phyloP scores from a whole-genome alignment of 176 grass and related monocot species.

The Aegilops umbellulata region DNA sequence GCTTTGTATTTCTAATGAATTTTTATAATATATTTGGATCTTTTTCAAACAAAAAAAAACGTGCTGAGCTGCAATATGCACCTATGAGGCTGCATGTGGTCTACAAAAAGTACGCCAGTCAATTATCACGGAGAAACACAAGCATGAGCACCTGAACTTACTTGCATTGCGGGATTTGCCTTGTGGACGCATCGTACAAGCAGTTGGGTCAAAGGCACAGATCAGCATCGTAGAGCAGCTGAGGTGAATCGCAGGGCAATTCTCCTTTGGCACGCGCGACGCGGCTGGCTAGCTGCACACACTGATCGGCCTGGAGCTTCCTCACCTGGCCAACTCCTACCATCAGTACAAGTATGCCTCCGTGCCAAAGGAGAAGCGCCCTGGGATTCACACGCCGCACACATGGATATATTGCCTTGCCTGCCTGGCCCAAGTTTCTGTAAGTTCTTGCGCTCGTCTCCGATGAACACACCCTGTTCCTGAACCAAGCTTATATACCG shows the following conservation, averaged over 20 bases:
- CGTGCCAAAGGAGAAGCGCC: constrained; percentile 56
- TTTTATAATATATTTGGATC: too few relatives aligned
- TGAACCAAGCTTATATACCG: constrained; percentile 42
- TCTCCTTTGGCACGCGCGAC: constrained; percentile 58
- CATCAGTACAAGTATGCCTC: background rate
- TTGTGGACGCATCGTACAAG: background rate
- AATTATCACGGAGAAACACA: background rate
- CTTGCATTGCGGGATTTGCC: background rate
- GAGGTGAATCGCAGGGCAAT: constrained; percentile 57
- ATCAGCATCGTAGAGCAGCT: background rate
- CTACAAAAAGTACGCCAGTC: background rate
- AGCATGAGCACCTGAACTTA: background rate
- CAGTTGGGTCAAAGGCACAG: background rate
- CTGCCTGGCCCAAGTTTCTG: background rate
- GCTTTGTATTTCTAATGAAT: too few relatives aligned
- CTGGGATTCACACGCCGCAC: constrained; percentile 45
- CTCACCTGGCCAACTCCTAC: background rate
- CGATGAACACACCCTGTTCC: background rate
- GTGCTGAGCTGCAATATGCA: background rate
- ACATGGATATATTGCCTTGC: background rate
- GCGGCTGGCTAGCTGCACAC: background rate
- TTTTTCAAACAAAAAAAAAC: too few relatives aligned
- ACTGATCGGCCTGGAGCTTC: background rate
- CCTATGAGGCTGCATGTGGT: background rate
- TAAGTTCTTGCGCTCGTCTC: background rate